Base-by-base conservation (phyloP, 768 basidiomycete species). In the Rhodotorula graminis region DNA sequence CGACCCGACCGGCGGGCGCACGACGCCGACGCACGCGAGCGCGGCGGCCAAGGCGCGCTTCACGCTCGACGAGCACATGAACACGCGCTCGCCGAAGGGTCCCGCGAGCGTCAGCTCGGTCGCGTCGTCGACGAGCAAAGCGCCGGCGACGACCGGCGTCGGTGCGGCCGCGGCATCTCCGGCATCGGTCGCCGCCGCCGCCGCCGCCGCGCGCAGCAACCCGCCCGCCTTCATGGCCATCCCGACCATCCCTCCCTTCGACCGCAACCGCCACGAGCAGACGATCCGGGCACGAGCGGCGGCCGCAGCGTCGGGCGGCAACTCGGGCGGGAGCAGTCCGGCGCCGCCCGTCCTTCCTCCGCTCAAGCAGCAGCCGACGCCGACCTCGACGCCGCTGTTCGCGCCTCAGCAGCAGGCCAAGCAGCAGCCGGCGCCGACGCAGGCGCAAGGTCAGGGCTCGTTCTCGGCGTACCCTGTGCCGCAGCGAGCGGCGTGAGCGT, bases 21-120 rank as follows among this genome's bases (percentile, higher is more conserved):
- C 57, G 18, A 70, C 68, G 3, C 68, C 65, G 50, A 50, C 58
- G 47, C 29, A 59, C 25, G 53, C 53, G 18, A 52, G 40, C 59
- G 62, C 60, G 42, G 64, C 64, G 31, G 50, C 23, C 52, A 71
- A 69, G 50, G 37, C 60, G 23, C 74, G 70, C 18, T 25, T 69
- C 25, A 68, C 73, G 29, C 70, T 75, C 47, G 73, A 75, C 67
- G 61, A 60, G 23, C 73, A 75, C 61, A 75, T 75, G 73, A 61
- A 31, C 27, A 59, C 68, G 33, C 58, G 70, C 16, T 71, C 70
- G 27, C 73, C 73, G 2, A 75, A 71, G 29, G 64, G 59, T 9
- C 29, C 64, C 1, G 53, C 23, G n/a, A 40, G 60, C 3, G 2
- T 56, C 29, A 23, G 16, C 23, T 23, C 62, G 31, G 29, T 47